These are phyloP conservation scores for Sesbania bispinosa DNA, from an alignment of 306 rosid species.

Conservation along the genomic window DNA sequence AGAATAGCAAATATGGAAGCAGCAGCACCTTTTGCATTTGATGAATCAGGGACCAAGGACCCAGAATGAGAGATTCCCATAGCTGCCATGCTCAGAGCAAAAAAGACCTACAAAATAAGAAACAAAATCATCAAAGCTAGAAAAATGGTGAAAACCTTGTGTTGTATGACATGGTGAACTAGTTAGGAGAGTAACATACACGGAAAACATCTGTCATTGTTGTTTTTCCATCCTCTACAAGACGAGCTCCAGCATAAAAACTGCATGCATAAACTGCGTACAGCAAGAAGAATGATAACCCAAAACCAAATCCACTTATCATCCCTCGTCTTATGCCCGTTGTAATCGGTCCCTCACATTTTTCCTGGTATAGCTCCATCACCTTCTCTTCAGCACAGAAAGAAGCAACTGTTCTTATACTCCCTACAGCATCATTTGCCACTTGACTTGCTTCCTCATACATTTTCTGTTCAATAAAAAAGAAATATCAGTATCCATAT, in stretches of 20 bases:
- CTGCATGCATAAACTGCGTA: constrained; percentile 43
- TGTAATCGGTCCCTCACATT: constrained; percentile 57
- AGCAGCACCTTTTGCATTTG: constrained; percentile 49
- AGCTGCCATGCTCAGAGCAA: constrained; percentile 60
- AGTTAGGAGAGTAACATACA: constrained; percentile 32
- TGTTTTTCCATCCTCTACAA: constrained; percentile 42
- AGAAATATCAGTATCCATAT: not conserved
- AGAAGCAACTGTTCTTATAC: constrained; percentile 65
- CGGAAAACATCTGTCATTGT: constrained; percentile 52
- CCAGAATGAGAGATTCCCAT: constrained; percentile 54
- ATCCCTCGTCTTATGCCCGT: constrained; percentile 50
- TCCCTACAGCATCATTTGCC: constrained; percentile 58
- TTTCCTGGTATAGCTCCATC: constrained; percentile 44
- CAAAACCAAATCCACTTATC: constrained; percentile 52
- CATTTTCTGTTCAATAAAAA: constrained; percentile 34
- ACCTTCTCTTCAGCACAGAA: constrained; percentile 74
- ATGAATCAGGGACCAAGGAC: constrained; percentile 48
- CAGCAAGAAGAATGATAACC: constrained; percentile 49
- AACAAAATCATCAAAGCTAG: not conserved
- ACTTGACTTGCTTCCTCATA: constrained; percentile 70
- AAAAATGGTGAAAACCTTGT: not conserved
- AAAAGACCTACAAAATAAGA: constrained; percentile 54
- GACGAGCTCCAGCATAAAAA: constrained; percentile 64
- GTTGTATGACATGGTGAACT: not conserved
- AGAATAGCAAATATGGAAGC: constrained; percentile 76